These are phyloP conservation scores for Mrakia hoshinonis DNA, from an alignment of 768 basidiomycete species.

Conservation along the genomic window DNA sequence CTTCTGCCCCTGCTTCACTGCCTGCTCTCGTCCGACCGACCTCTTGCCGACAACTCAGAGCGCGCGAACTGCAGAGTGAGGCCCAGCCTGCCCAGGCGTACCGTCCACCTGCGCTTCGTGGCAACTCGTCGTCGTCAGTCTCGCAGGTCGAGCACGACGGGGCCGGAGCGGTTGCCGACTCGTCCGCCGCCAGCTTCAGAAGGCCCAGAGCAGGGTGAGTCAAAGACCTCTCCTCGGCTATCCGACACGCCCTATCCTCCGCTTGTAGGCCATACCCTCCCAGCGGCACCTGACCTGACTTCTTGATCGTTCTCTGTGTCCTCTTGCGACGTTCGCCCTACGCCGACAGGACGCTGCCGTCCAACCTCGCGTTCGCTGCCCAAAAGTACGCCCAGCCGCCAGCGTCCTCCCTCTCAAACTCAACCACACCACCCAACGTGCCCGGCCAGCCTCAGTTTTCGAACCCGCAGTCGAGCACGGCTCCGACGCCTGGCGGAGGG, in stretches of 20 bases:
- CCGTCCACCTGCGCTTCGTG: constrained; percentile 69
- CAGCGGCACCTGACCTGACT: neutral
- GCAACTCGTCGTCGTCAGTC: constrained; percentile 49
- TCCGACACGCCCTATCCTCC: neutral
- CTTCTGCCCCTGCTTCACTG: constrained; percentile 6
- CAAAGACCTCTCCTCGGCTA: neutral
- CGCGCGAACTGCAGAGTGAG: constrained; percentile 74
- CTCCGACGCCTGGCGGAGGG: constrained; percentile 39
- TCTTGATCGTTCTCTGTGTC: neutral
- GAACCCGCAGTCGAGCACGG: constrained; percentile 32
- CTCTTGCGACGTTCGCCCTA: no score
- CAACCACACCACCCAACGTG: constrained; percentile 35
- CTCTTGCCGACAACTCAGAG: constrained; percentile 49
- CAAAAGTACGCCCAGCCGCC: constrained; percentile 70
- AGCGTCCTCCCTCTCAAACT: constrained; percentile 47
- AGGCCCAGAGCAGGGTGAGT: constrained; percentile 79
- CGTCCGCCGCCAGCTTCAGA: constrained; percentile 55
- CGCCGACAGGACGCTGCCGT: constrained; percentile 77
- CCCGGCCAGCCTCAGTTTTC: constrained; percentile 32
- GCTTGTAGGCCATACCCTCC: neutral
- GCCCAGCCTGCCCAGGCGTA: constrained; percentile 59
- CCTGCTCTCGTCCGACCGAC: constrained; percentile 4
- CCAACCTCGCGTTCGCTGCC: constrained; percentile 80
- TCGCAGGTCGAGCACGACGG: constrained; percentile 42
- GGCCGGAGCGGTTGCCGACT: constrained; percentile 58